Conservation (phyloP, 2,329 filamentous ascomycete genomes). For the Intubia oerlemansii region DNA sequence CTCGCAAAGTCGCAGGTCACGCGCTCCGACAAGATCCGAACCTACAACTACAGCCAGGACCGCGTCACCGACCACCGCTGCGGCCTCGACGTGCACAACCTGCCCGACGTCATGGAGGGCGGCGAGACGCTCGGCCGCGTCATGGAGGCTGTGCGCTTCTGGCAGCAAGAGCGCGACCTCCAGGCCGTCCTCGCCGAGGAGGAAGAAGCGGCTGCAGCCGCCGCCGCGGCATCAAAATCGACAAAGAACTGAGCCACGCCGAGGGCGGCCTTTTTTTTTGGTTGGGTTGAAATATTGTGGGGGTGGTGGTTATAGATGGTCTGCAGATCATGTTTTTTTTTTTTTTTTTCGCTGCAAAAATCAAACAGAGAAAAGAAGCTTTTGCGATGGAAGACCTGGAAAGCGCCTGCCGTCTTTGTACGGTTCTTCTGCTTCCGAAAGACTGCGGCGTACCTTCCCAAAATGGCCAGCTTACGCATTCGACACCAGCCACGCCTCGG, state of each 20-base stretch:
- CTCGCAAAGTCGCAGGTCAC: constrained; percentile 67
- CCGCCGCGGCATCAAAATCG: constrained; percentile 2
- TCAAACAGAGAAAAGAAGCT: too few species aligned
- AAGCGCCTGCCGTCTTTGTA: too few species aligned
- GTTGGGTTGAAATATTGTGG: too few species aligned
- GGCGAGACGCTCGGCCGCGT: constrained; percentile 48
- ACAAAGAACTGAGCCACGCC: constrained; percentile 8
- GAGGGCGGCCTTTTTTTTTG: too few species aligned
- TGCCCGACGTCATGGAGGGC: constrained; percentile 62
- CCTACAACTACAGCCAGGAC: constrained; percentile 61
- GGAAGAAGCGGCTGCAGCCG: constrained; percentile 19
- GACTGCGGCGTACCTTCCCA: too few species aligned
- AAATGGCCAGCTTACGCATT: too few species aligned
- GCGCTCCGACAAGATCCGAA: constrained; percentile 80
- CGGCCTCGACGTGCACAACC: constrained; percentile 56
- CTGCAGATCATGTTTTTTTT: constrained; percentile 18
- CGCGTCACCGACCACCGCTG: constrained; percentile 78
- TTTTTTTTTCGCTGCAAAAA: too few species aligned
- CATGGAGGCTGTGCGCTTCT: constrained; percentile 57
- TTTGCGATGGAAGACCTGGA: too few species aligned
- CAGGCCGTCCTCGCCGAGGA: constrained; percentile 45
- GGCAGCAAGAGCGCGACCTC: constrained; percentile 58
- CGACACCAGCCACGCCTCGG: too few species aligned
- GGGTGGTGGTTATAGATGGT: too few species aligned
- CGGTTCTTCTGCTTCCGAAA: too few species aligned